Evolutionary conservation across 805 yeast species (phyloP).

Genomic region (Pichia rugopelliculosa): DNA sequence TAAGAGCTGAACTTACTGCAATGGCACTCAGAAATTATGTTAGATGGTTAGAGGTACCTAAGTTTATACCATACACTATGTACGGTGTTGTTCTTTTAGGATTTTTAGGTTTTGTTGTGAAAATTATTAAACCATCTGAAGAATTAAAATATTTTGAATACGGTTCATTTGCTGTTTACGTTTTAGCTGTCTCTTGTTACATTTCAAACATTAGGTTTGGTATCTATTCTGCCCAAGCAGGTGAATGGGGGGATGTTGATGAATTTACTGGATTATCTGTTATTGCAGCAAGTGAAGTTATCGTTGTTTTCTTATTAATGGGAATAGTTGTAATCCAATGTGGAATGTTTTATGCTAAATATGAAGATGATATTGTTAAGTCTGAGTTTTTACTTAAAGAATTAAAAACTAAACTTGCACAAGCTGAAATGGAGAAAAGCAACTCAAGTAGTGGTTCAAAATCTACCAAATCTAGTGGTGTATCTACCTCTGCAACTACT

Average conservation of each 20-base stretch:
- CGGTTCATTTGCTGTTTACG: slow-evolving; percentile 67
- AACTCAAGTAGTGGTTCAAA: background rate
- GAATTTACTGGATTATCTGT: slow-evolving; percentile 81
- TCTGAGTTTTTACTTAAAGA: slow-evolving; percentile 22
- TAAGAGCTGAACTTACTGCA: slow-evolving; percentile 34
- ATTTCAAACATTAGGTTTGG: slow-evolving; percentile 84
- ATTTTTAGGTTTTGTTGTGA: slow-evolving; percentile 62
- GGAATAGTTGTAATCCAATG: slow-evolving; percentile 84
- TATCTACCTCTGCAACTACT: slow-evolving; percentile 12
- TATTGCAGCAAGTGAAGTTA: slow-evolving; percentile 80
- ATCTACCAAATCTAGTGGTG: background rate
- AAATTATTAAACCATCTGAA: slow-evolving; percentile 80
- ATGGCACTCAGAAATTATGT: slow-evolving; percentile 66
- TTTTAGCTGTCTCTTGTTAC: slow-evolving; percentile 70
- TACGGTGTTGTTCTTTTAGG: slow-evolving; percentile 61
- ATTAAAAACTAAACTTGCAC: slow-evolving; percentile 15
- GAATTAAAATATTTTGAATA: slow-evolving; percentile 87
- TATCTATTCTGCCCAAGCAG: slow-evolving; percentile 54
- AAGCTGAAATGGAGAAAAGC: slow-evolving; percentile 8
- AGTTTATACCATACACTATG: slow-evolving; percentile 48
- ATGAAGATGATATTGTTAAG: slow-evolving; percentile 23
- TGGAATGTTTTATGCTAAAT: slow-evolving; percentile 75
- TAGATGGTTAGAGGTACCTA: slow-evolving; percentile 62
- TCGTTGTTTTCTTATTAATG: slow-evolving; percentile 59
- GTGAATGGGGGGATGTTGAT: slow-evolving; percentile 93